Evolutionary conservation across 495 filamentous ascomycete species (phyloP).

Genomic region (Penicillium chermesinum): DNA sequence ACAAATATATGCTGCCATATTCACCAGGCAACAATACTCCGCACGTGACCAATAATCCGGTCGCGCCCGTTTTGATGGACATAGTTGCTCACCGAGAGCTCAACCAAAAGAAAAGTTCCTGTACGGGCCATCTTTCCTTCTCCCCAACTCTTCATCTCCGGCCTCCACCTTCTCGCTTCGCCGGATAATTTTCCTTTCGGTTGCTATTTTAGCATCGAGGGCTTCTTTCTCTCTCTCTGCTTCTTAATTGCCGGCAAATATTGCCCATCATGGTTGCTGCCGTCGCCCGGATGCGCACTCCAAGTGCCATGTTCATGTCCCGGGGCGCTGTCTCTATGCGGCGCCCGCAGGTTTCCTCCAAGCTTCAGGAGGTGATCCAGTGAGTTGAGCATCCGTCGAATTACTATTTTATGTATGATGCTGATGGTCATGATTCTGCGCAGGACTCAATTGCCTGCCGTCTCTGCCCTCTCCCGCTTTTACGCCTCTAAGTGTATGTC

Average conservation of each 20-base stretch:
- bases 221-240: conserved; percentile 20
- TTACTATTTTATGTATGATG: conserved; percentile 2
- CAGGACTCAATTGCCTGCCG: conserved; percentile 47
- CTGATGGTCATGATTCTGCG: conserved; percentile 17
- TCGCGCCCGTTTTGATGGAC: conserved; percentile 1
- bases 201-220: conserved; percentile 23
- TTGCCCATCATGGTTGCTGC: conserved; percentile 41
- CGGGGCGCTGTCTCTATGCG: conserved; percentile 40
- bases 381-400: conserved; percentile 18
- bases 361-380: conserved; percentile 40
- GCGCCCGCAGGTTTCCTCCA: conserved; percentile 41
- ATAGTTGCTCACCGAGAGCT: conserved; percentile 28
- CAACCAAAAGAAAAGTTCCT: conserved; percentile 47
- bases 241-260: conserved; percentile 26
- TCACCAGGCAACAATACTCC: neutral
- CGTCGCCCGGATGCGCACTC: conserved; percentile 45
- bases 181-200: conserved; percentile 13
- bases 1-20: neutral
- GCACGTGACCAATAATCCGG: neutral
- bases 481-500: conserved; percentile 74
- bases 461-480: conserved; percentile 61
- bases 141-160: conserved; percentile 28
- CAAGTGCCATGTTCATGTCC: conserved; percentile 41
- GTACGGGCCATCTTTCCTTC: conserved; percentile 23
- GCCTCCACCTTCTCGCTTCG: conserved; percentile 21